Percentiles rank a stretch among this genome's conserved stretches.
These are phyloP conservation scores for Talaromyces thailandensis DNA, from an alignment of 495 filamentous ascomycete species.

Conservation along the genomic window DNA sequence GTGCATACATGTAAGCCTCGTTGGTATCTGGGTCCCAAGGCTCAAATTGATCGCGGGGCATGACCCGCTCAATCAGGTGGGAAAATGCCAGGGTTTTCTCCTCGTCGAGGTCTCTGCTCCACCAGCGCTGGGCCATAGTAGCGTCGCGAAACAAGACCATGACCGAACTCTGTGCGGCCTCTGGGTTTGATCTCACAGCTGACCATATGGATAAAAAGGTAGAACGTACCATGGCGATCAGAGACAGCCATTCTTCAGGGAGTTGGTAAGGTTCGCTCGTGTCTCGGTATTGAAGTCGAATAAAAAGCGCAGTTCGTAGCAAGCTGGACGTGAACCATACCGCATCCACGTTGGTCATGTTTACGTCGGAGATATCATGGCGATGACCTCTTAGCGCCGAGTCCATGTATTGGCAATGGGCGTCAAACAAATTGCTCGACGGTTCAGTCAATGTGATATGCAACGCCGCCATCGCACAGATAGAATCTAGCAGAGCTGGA, in stretches of 20 bases:
- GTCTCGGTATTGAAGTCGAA: not conserved
- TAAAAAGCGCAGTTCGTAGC: not conserved
- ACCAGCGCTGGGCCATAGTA: not conserved
- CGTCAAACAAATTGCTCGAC: constrained; percentile 12
- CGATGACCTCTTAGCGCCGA: constrained; percentile 26
- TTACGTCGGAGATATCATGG: constrained; percentile 20
- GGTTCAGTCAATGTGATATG: constrained; percentile 9
- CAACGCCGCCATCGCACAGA: constrained; percentile 23
- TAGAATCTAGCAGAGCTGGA: constrained; percentile 25
- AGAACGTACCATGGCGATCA: not conserved
- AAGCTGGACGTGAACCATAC: constrained; percentile 13
- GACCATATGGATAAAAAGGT: not conserved
- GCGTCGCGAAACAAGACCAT: not conserved
- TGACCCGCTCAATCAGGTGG: not conserved
- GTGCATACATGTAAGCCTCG: constrained; percentile 20
- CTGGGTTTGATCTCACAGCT: not conserved
- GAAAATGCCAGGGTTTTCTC: not conserved
- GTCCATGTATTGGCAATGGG: constrained; percentile 20
- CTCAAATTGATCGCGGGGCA: constrained; percentile 11
- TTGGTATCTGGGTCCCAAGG: constrained; percentile 20
- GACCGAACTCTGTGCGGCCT: not conserved
- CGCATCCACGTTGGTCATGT: constrained; percentile 21
- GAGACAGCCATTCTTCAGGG: constrained; percentile 26
- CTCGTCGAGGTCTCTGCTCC: not conserved
- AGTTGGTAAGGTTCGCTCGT: constrained; percentile 20